Conservation (phyloP, 306 rosid genomes). For the Bauhinia variegata region DNA sequence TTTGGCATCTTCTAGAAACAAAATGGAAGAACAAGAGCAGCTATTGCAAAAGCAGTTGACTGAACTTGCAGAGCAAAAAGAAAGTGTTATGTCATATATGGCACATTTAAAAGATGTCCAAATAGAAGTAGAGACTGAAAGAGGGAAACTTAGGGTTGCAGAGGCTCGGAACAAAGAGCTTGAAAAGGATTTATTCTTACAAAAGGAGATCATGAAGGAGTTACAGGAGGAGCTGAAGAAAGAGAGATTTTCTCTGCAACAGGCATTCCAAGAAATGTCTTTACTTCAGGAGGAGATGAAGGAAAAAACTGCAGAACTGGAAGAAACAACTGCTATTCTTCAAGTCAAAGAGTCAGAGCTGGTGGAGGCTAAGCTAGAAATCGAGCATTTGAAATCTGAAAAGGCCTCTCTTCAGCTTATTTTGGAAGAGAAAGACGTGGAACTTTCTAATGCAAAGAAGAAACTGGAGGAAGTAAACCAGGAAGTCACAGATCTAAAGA, state of each 20-base stretch:
- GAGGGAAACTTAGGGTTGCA: slow-evolving; percentile 59
- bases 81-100: slow-evolving; percentile 61
- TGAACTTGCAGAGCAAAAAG: slow-evolving; percentile 74
- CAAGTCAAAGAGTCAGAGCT: slow-evolving; percentile 65
- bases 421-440: slow-evolving; percentile 80
- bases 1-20: slow-evolving; percentile 61
- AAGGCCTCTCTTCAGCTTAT: slow-evolving; percentile 66
- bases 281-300: slow-evolving; percentile 61
- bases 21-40: slow-evolving; percentile 76
- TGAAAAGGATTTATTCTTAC: slow-evolving; percentile 56
- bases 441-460: slow-evolving; percentile 73
- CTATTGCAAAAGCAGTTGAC: slow-evolving; percentile 58
- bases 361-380: slow-evolving; percentile 79
- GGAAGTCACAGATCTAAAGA: slow-evolving; percentile 71
- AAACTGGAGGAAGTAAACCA: slow-evolving; percentile 56
- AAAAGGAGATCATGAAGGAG: slow-evolving; percentile 63
- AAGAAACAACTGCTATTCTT: slow-evolving; percentile 54
- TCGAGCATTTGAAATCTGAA: slow-evolving; percentile 78
- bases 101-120: slow-evolving; percentile 66
- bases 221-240: slow-evolving; percentile 67
- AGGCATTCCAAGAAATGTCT: slow-evolving; percentile 59
- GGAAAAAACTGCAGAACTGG: slow-evolving; percentile 50
- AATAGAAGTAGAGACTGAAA: slow-evolving; percentile 73
- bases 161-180: slow-evolving; percentile 72
- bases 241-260: slow-evolving; percentile 63